Conservation (phyloP, 208 protist genomes). For the Porcisia hertigi region DNA sequence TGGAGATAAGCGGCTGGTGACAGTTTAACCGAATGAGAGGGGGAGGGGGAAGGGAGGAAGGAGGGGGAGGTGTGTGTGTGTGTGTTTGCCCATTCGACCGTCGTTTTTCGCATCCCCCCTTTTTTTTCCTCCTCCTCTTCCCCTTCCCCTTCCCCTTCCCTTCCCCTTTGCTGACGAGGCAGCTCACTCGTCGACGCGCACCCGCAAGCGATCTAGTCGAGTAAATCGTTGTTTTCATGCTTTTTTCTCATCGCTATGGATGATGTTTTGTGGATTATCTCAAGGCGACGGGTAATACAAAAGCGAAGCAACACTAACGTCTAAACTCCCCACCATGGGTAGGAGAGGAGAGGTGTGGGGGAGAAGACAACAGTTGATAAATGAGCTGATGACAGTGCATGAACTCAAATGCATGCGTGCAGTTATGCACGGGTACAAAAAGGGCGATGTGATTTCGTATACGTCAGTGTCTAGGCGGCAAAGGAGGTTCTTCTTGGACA, state of each 20-base stretch:
- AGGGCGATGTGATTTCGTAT: not conserved
- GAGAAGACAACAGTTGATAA: not conserved
- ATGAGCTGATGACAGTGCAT: not conserved
- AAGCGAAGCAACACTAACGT: not conserved
- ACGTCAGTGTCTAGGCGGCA: not conserved
- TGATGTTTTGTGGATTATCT: not conserved
- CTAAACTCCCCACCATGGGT: not conserved
- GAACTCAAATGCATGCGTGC: not conserved
- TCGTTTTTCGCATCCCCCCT: not conserved
- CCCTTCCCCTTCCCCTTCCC: not conserved
- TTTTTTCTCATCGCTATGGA: not conserved
- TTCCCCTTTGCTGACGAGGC: not conserved
- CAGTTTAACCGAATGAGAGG: not conserved
- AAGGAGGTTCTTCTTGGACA: not conserved
- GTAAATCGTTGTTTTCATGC: not conserved
- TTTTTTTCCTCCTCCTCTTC: not conserved
- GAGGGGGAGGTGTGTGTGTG: no score
- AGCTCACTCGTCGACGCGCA: not conserved
- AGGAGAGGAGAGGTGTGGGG: not conserved
- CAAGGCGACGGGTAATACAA: not conserved
- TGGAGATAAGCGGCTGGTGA: not conserved
- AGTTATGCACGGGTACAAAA: not conserved
- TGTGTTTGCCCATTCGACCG: not conserved
- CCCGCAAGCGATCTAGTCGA: not conserved
- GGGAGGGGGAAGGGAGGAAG: not conserved